Evolutionary conservation across 805 yeast species (phyloP).

Genomic region (Alloascoidea hylecoeti): DNA sequence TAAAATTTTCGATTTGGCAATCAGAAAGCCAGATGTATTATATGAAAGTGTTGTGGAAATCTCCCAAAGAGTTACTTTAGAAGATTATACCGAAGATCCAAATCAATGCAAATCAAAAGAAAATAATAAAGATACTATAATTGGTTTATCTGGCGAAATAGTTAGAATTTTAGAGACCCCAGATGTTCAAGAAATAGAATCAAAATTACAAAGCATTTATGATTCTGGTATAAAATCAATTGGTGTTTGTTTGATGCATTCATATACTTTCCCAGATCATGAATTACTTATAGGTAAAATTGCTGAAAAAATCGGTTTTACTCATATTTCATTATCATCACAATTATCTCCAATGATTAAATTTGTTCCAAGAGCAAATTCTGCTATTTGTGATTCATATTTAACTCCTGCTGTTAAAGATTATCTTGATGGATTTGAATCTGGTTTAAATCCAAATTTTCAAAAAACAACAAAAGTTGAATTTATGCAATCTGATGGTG

Average conservation of each 20-base stretch:
- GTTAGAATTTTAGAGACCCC: slow-evolving; percentile 43
- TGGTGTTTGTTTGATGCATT: slow-evolving; percentile 60
- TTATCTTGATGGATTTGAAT: slow-evolving; percentile 47
- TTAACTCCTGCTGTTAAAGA: slow-evolving; percentile 64
- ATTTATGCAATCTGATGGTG: slow-evolving; percentile 97
- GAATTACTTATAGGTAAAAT: slow-evolving; percentile 43
- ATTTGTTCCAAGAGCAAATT: slow-evolving; percentile 59
- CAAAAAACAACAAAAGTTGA: slow-evolving; percentile 31
- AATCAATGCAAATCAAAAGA: slow-evolving; percentile 11
- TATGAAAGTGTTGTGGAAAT: slow-evolving; percentile 71
- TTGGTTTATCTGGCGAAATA: slow-evolving; percentile 57
- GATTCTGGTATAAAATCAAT: slow-evolving; percentile 49
- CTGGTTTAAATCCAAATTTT: slow-evolving; percentile 23
- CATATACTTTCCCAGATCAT: slow-evolving; percentile 61
- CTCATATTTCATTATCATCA: slow-evolving; percentile 53
- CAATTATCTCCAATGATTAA: slow-evolving; percentile 71
- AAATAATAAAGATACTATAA: slow-evolving; percentile 22
- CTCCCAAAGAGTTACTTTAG: slow-evolving; percentile 83
- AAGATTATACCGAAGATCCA: slow-evolving; percentile 69
- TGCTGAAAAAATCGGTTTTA: slow-evolving; percentile 55
- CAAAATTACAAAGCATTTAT: slow-evolving; percentile 28
- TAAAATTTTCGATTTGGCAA: slow-evolving; percentile 70
- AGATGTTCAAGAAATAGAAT: slow-evolving; percentile 25
- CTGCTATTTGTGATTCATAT: slow-evolving; percentile 73
- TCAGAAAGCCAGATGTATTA: slow-evolving; percentile 54